These are phyloP conservation scores for Basidiobolus meristosporus DNA, from an alignment of 371 early-diverging fungal species.

Conservation along the genomic window DNA sequence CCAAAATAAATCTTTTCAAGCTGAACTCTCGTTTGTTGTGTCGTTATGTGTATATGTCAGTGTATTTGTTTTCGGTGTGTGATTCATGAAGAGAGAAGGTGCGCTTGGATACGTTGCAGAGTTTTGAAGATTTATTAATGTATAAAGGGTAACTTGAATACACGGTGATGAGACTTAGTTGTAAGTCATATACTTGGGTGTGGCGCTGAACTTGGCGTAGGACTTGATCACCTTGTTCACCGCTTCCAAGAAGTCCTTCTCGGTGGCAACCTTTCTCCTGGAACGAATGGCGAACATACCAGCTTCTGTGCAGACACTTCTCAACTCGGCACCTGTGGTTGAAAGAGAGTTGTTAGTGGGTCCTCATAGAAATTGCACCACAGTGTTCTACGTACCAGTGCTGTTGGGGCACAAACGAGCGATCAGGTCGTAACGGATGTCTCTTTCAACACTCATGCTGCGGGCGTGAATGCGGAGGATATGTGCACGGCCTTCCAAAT, in stretches of 20 bases:
- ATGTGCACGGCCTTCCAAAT: slow-evolving; percentile 91
- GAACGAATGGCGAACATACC: slow-evolving; percentile 99
- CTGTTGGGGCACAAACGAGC: slow-evolving; percentile 98
- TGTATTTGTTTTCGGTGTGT: too few species aligned
- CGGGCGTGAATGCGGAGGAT: slow-evolving; percentile 99
- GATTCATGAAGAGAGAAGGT: too few species aligned
- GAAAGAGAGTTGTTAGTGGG: slow-evolving; percentile 1
- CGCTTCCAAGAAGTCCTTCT: slow-evolving; percentile 98
- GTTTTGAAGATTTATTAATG: too few species aligned
- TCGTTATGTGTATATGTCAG: too few species aligned
- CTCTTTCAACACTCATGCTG: slow-evolving; percentile 95
- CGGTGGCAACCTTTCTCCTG: slow-evolving; percentile 97
- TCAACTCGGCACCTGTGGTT: slow-evolving; percentile 62
- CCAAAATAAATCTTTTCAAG: too few species aligned
- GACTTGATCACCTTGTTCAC: slow-evolving; percentile 99
- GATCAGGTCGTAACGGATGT: slow-evolving; percentile 96
- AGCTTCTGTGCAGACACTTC: slow-evolving; percentile 99
- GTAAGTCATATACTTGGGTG: slow-evolving; percentile 70
- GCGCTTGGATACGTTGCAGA: too few species aligned
- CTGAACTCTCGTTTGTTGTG: too few species aligned
- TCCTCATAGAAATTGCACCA: slow-evolving; percentile 10
- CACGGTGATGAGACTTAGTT: slow-evolving; percentile 11
- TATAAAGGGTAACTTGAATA: too few species aligned
- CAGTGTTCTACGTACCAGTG: slow-evolving; percentile 38
- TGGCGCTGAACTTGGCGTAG: slow-evolving; percentile 93